A percentile compares a stretch with the other conserved stretches of the same genome.
phyloP scores from a whole-genome alignment of 495 filamentous ascomycete genomes.

The Chaetomium tenue region DNA sequence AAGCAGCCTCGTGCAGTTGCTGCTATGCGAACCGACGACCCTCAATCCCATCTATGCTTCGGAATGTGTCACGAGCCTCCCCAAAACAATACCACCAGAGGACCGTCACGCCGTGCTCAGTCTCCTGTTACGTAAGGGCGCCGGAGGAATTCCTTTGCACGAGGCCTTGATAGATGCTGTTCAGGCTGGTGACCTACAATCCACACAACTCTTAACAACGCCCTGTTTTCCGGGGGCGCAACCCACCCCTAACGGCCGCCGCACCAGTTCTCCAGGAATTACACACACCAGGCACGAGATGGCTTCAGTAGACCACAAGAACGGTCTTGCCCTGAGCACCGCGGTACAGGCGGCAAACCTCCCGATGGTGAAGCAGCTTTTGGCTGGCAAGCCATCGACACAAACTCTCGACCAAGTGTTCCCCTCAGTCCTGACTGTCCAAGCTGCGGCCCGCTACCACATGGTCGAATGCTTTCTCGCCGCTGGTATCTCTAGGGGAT shows the following conservation, averaged over 20 bases:
- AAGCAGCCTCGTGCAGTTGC: constrained; percentile 40
- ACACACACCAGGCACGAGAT: constrained; percentile 41
- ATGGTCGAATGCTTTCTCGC: constrained; percentile 43
- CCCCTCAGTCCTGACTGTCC: constrained; percentile 36
- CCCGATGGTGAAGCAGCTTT: constrained; percentile 41
- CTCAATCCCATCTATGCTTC: constrained; percentile 44
- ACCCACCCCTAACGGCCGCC: constrained; percentile 26
- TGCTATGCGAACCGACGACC: constrained; percentile 37
- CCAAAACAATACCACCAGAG: constrained; percentile 43
- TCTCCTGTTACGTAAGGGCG: constrained; percentile 44
- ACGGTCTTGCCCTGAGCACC: constrained; percentile 43
- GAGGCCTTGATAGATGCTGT: constrained; percentile 45
- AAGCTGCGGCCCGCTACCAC: constrained; percentile 38
- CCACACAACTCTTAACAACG: constrained; percentile 43
- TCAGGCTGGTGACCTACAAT: constrained; percentile 39
- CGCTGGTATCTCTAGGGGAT: constrained; percentile 38
- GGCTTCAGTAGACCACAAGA: constrained; percentile 47
- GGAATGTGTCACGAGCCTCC: constrained; percentile 43
- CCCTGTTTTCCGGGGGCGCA: constrained; percentile 39
- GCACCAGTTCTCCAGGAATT: constrained; percentile 31
- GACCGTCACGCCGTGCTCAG: constrained; percentile 42
- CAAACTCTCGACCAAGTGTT: constrained; percentile 44
- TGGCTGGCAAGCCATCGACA: constrained; percentile 40
- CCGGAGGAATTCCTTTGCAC: constrained; percentile 38
- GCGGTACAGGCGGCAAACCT: constrained; percentile 40